Base-by-base conservation (phyloP, 192 early-diverging fungal genomes). In the Podila horticola region DNA sequence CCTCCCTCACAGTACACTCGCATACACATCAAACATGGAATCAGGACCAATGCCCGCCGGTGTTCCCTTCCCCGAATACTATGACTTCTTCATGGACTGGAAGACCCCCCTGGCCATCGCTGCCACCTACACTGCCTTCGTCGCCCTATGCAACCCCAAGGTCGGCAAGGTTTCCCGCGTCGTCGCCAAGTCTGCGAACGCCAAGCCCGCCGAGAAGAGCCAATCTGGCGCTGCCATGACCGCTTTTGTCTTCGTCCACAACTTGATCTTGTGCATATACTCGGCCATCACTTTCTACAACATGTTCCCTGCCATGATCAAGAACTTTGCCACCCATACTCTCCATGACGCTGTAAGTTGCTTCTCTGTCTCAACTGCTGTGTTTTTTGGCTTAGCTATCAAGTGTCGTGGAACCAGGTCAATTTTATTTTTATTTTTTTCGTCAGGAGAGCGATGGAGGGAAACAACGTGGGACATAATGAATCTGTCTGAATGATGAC, bases 171-270 rank as follows among this genome's bases (percentile, higher is more conserved):
- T 88, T 51, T 90, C 89, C 41, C 83, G 89, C 20, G 86, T 88
- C 5, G 89, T 86, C 55, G 89, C 89, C 29, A 85, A 87, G 51
- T 84, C 82, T 29, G 73, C 83, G 38, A 87, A 87, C 48, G 66
- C 81, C 24, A 81, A 82, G 69, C 66, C 74, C 41, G 52, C 68
- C n/a, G 64, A 71, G 67, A 63, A 75, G 59, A 67, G 67, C 4
- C 49, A 82, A 75, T 84, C 82, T 30, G 74, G 74, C 8, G 45
- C 75, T 31, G 83, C 84, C 45, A 93, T 96, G 89, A 96, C 90
- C 64, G 84, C 86, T 49, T 84, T 95, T 73, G 91, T 94, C 19
- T 90, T 94, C 73, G 58, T 92, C 11, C 95, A 96, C 86, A 96
- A 96, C 82, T 75, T 90, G 45, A 55, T 86, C 30, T 83, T 96